Evolutionary conservation across 805 yeast genomes (phyloP), one percentile per base, ranked within the genome.

Genomic region (Candida mattraensis): DNA sequence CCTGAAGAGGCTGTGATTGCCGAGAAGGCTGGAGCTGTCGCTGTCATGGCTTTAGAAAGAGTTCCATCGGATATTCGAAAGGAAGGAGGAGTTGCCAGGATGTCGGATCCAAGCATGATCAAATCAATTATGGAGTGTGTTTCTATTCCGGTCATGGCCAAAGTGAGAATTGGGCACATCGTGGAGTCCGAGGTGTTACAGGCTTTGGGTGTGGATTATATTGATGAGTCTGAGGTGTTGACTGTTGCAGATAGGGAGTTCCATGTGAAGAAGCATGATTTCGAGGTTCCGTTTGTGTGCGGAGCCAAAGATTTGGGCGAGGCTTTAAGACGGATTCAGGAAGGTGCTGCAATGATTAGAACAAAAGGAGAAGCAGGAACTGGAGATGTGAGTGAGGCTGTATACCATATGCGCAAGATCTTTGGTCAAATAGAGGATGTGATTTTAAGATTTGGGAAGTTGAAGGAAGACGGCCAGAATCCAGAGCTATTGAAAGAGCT

Each of bases 311-410:
- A 84, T 62, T 70, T 84, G 39, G 93, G 91, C 28, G 93, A 84
- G 61, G 89, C 91, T 3, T 69, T 84, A 47, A 75, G 93, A 60
- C 73, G 94, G 56, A 70, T 85, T 53, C 65, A 70, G 50, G 94
- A 84, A 62, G 93, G 93, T 48, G 91, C 93, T 23, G 89, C 91
- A 20, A 83, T 84, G 91, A 74, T 84, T 56, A 73, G 93, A 59
- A 80, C 93, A 47, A 84, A 84, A 64, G 94, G 94, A 48, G 94
- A 84, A 60, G 93, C 94, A 22, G 94, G 94, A 28, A 85, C 94
- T 24, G 94, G 94, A 37, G 93, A 84, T 60, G 78, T 84, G 35
- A 77, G 86, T 26, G 91, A 84, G 60, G 93, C 93, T 10, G 87
- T 84, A 39, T 74, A 70, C 53, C 94, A 84, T 60, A 80, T 85